Base-by-base conservation (phyloP, 1,284 basidiomycete genomes). In the Sporisorium reilianum region DNA sequence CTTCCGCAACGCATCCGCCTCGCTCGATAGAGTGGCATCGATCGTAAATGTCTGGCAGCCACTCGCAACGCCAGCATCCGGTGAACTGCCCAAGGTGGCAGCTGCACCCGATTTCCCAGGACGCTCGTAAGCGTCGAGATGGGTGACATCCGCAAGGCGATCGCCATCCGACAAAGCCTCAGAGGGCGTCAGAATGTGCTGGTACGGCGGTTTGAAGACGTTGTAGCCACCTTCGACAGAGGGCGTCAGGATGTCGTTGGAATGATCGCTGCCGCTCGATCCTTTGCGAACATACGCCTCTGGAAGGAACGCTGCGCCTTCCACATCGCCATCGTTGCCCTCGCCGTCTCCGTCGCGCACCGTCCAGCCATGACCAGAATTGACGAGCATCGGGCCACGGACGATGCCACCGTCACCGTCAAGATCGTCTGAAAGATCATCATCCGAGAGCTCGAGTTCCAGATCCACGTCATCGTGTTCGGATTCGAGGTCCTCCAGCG, bases 201-300 rank as follows among this genome's bases (percentile, higher is more conserved):
- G 60, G 48, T 76, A 80, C 6, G 79, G 79, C 5, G 79, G 78
- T 60, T 80, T 80, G 73, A 70, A 80, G 26, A 80, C 67, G 41
- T 80, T 80, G 68, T 80, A 79, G 51, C 79, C 79, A 10, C 79
- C 78, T 54, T 80, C 79, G 6, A 80, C 79, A 5, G 78, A 80
- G 3, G 79, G 78, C 11, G 79, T 80, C n/a, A 78, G 61, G 28
- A 70, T 57, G 52, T 71, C 75, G 25, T 75, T 55, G 8, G 67
- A 73, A 32, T 68, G 66, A 22, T 55, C 54, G 51, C 72, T 69
- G 5, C 54, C 59, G 18, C 55, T 64, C 32, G 68, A 74, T 1
- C 49, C 61, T 36, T 75, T 75, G n/a, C 59, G 71, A 9, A 38
- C 40, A 32, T 55, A 61, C 2, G 64, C 48, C 44, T 71, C 68